phyloP scores from a whole-genome alignment of 805 yeast genomes.

The Saccharomycopsis fibuligera region DNA sequence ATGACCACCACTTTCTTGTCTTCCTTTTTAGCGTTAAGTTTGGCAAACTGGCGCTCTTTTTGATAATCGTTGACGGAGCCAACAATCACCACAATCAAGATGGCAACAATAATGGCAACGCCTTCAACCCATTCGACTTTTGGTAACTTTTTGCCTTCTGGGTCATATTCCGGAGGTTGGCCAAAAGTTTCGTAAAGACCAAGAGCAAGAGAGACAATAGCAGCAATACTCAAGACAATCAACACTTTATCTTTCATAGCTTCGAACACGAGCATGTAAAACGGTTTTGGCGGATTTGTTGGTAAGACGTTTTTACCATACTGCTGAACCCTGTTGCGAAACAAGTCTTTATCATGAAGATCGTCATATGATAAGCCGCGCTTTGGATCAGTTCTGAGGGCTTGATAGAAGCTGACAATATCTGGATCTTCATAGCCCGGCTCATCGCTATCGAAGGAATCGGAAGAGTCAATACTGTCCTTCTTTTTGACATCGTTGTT shows the following conservation, averaged over 20 bases:
- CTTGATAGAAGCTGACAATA: conserved; percentile 24
- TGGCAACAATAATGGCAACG: conserved; percentile 91
- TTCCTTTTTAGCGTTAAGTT: conserved; percentile 81
- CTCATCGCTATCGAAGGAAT: background rate
- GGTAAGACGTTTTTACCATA: conserved; percentile 77
- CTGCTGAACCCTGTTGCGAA: conserved; percentile 32
- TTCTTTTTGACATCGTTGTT: background rate
- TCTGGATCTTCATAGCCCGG: conserved; percentile 1
- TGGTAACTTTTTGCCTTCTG: conserved; percentile 70
- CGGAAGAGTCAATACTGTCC: background rate
- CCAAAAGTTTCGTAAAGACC: conserved; percentile 93
- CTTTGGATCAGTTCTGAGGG: conserved; percentile 32
- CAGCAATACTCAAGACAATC: conserved; percentile 77
- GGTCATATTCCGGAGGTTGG: conserved; percentile 69
- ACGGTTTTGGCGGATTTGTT: conserved; percentile 59
- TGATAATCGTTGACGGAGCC: conserved; percentile 97
- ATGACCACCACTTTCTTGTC: conserved; percentile 77
- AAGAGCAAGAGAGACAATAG: conserved; percentile 78
- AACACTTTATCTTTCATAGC: conserved; percentile 90
- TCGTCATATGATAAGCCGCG: conserved; percentile 37
- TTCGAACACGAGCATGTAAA: conserved; percentile 62
- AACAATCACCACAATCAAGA: conserved; percentile 81
- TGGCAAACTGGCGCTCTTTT: conserved; percentile 88
- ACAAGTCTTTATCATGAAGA: conserved; percentile 27
- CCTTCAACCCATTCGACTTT: conserved; percentile 98